Evolutionary conservation across 2,329 filamentous ascomycete species (phyloP).

Genomic region (Calonectria pteridis): DNA sequence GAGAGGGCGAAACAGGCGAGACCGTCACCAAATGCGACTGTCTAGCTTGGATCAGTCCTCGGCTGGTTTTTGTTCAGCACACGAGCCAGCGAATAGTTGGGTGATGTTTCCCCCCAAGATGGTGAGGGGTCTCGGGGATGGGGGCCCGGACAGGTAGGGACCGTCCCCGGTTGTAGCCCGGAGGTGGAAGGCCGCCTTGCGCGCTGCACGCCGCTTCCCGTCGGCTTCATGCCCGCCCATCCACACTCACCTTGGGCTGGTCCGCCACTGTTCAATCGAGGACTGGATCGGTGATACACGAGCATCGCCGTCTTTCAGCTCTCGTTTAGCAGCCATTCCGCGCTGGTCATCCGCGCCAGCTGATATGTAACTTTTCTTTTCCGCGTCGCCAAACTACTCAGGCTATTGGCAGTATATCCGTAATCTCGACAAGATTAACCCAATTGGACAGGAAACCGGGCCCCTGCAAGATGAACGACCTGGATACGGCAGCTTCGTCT

Average conservation of each 20-base stretch:
- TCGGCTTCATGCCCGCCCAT: conserved; percentile 27
- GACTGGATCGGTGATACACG: not conserved
- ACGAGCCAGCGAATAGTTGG: conserved; percentile 15
- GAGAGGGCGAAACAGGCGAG: conserved; percentile 20
- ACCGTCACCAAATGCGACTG: conserved; percentile 12
- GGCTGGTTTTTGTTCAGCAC: conserved; percentile 1
- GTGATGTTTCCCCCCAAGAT: not conserved
- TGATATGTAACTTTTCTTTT: conserved; percentile 23
- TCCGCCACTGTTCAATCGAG: not conserved
- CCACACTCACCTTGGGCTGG: not conserved
- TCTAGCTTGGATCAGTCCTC: conserved; percentile 1
- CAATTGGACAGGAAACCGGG: conserved; percentile 8
- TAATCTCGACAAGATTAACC: not conserved
- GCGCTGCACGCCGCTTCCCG: conserved; percentile 41
- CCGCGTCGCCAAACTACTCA: not conserved
- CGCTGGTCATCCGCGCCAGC: not conserved
- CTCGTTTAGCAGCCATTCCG: conserved; percentile 4
- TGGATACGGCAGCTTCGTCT: conserved; percentile 2
- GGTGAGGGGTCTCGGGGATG: conserved; percentile 16
- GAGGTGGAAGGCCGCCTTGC: conserved; percentile 27
- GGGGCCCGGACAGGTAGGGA: conserved; percentile 12
- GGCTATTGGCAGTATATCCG: conserved; percentile 4
- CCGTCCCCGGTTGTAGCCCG: conserved; percentile 18
- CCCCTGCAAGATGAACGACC: conserved; percentile 6
- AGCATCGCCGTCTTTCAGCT: not conserved